Evolutionary conservation across 2,329 filamentous ascomycete genomes (phyloP), one percentile per base, ranked within the genome.

Genomic region (Pseudomassariella vexata): DNA sequence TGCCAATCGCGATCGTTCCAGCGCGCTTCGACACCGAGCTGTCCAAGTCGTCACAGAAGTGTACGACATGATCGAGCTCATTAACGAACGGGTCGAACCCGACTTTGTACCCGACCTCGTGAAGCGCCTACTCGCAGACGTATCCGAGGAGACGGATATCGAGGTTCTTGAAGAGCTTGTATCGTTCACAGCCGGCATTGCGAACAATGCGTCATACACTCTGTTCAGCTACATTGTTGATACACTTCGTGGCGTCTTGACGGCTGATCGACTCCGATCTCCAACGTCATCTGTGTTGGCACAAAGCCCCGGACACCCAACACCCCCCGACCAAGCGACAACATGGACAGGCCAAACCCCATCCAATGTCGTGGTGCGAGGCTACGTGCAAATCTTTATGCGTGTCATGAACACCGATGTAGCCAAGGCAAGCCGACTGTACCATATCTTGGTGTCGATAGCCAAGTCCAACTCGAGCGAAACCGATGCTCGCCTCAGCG

Each of bases 351-450:
- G 45, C 28, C 61, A 70, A 44, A 82, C 79, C 16, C 70, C 75
- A 2, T 78, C 79, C 4, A 85, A 87, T 43, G 76, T 89, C 24
- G 79, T 85, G 27, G 73, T 80, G 0, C 75, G 70, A 35, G 83
- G 81, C 3, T 77, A 86, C 36, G 78, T 87, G 24, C 76, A 73
- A 40, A 79, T 94, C 31, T 94, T 94, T 54, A 73, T 89, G 42
- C 73, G 77, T 31, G 76, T 77, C 9, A 76, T 94, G 62, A 79
- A 80, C 42, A 64, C 62, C 19, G 78, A 84, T 33, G 72, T 73
- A 6, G 57, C 57, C 10, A 90, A 89, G 55, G 75, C 80, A 9
- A 62, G 70, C 15, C 68, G 67, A 28, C 59, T 81, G 0, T 88
- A 79, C 45, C 67, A 76, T 29, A 64, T 73, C 7, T 59, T 90